Evolutionary conservation across 2,329 filamentous ascomycete species (phyloP), one percentile per base, ranked within the genome.

Genomic region (Amesomyces nigricolor): DNA sequence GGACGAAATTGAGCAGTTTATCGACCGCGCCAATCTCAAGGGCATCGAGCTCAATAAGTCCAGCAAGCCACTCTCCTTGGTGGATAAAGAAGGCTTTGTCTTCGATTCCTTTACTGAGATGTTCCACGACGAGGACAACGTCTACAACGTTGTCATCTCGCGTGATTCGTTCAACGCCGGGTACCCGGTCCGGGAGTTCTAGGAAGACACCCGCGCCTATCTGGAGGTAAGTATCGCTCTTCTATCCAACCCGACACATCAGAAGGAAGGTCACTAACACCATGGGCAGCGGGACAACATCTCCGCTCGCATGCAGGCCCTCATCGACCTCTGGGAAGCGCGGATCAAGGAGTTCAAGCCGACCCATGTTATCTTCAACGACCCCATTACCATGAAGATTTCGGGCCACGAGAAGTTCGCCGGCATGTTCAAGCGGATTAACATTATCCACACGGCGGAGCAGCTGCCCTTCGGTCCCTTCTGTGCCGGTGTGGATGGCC

Each of bases 321-420:
- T 63, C 2, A 37, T 62, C 37, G 8, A 40, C 13, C 37, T 64
- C 5, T 64, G 59, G 51, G 32, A 54, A 5, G 14, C 17, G 5
- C 48, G 56, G 19, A 63, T 65, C 30, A 30, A 43, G 17, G 5
- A 26, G 4, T 63, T 63, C 47, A 29, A 50, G 11, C 62, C 63
- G 3, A 65, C 63, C 14, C 63, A 65, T 39, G 56, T 65, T 42
- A 52, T 65, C 32, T 65, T 65, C 60, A 65, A 65, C 39, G 63
- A 65, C 29, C 56, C 63, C 11, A 49, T 63, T 32, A 64, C 63
- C 10, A 63, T 65, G 62, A 65, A 64, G 39, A 26, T 62, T 40
- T 59, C 63, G 4, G 54, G 48, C 14, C n/a, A 30, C 16, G 57
- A 61, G 37, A 44, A 43, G 2, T 7, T 19, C 6, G 49, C 57